Evolutionary conservation across 352 stramenopile genomes (phyloP).

Genomic region (Globisporangium paddicum): DNA sequence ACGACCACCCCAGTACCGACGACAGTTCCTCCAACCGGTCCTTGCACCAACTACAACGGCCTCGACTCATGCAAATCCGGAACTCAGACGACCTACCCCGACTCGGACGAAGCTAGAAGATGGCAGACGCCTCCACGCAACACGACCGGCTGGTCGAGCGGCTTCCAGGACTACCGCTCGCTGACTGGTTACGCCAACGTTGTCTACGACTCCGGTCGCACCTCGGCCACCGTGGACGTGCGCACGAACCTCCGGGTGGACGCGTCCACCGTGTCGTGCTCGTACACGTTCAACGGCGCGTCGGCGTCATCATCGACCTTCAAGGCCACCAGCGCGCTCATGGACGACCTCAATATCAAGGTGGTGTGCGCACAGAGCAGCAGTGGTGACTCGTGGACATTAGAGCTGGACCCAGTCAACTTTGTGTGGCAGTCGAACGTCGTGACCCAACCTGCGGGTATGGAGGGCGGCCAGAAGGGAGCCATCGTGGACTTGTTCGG

Average conservation of each 20-base stretch:
- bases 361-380: constrained; percentile 19
- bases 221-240: constrained; percentile 31
- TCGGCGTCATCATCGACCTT: constrained; percentile 17
- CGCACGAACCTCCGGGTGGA: constrained; percentile 14
- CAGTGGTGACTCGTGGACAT: constrained; percentile 18
- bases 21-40: constrained; percentile 16
- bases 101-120: constrained; percentile 25
- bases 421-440: constrained; percentile 52
- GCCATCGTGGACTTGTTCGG: constrained; percentile 69
- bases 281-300: constrained; percentile 35
- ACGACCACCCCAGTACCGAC: constrained; percentile 13
- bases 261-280: constrained; percentile 17
- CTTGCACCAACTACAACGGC: constrained; percentile 32
- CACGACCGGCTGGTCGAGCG: constrained; percentile 16
- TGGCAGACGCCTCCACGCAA: constrained; percentile 53
- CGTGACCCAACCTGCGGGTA: constrained; percentile 23
- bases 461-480: constrained; percentile 46
- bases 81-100: constrained; percentile 16
- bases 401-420: constrained; percentile 54
- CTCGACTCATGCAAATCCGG: constrained; percentile 23
- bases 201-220: constrained; percentile 25
- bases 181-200: constrained; percentile 43
- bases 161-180: constrained; percentile 44
- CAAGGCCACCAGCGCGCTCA: constrained; percentile 20
- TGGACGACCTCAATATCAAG: constrained; percentile 26